Base-by-base conservation (phyloP, 2,329 filamentous ascomycete species). In the Pseudogymnoascus sp. region DNA sequence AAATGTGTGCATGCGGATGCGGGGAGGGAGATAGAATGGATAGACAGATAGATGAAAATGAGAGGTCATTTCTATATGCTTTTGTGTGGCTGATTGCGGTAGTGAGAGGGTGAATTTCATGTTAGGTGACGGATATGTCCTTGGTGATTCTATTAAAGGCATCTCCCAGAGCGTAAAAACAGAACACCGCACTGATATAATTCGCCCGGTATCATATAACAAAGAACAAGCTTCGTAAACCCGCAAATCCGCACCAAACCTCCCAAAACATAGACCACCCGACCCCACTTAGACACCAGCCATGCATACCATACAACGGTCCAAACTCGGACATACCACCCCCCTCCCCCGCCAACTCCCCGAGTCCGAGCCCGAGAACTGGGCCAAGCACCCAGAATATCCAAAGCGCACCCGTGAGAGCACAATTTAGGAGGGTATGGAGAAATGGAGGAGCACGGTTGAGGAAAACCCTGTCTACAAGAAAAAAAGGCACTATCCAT, bases 1-100 rank as follows among this genome's bases (percentile, higher is more conserved):
- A 55, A 55, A 55, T 19, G 23, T 29, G 39, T n/a, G 37, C 39
- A 45, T 49, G 21, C 39, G 19, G 4, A 29, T 6, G 31, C 1
- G 39, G 39, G 21, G 21, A 1, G 1, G 49, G 29, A 2, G 43
- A 19, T 55, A 55, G 49, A 55, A 55, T 55, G 49, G 29, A 33
- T 55, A 55, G 49, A 55, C 29, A 33, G 45, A 55, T 55, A 55
- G n/a, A 55, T 55, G 2, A 55, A 55, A n/a, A 55, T 55, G 26
- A 33, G 49, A 33, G 19, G 33, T 33, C n/a, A 55, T 55, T 55
- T 33, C 45, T 33, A 55, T 33, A 12, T 1, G 7, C 7, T 8
- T 16, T 2, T 10, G 43, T 16, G 21, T 52, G 31, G 26, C 26
- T 55, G 26, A 3, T 12, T 55, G 6, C 26, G 26, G 12, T 6